phyloP scores from a whole-genome alignment of 2,329 filamentous ascomycete species.

The Acarospora socialis region DNA sequence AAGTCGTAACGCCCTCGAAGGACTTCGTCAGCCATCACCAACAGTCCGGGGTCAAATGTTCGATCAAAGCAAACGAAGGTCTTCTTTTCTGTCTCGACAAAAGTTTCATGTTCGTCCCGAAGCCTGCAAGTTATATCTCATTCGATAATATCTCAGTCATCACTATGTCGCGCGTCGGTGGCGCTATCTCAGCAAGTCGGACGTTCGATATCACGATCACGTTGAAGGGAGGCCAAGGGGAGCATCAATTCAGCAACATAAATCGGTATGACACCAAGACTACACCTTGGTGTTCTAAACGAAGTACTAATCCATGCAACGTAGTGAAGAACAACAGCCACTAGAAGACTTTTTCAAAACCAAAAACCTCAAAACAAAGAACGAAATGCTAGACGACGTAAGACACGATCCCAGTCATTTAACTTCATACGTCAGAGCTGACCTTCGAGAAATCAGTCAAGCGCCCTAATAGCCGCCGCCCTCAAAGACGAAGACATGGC shows the following conservation, averaged over 20 bases:
- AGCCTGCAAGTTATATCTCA: slow-evolving; percentile 91
- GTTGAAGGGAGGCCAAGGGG: slow-evolving; percentile 72
- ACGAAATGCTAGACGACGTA: slow-evolving; percentile 94
- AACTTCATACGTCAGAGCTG: slow-evolving; percentile 16
- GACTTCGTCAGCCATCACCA: slow-evolving; percentile 84
- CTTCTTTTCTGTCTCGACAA: slow-evolving; percentile 96
- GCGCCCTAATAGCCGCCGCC: slow-evolving; percentile 57
- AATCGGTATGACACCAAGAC: slow-evolving; percentile 67
- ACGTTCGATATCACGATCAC: slow-evolving; percentile 95
- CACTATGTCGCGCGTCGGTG: slow-evolving; percentile 90
- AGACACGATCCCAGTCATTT: slow-evolving; percentile 33
- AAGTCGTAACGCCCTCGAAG: slow-evolving; percentile 82
- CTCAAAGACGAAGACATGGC: slow-evolving; percentile 72
- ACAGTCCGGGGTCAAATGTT: slow-evolving; percentile 94
- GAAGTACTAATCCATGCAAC: slow-evolving; percentile 18
- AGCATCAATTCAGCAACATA: slow-evolving; percentile 97
- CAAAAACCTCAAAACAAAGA: slow-evolving; percentile 91
- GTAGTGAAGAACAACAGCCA: slow-evolving; percentile 76
- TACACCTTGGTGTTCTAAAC: neutral
- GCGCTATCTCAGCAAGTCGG: slow-evolving; percentile 80
- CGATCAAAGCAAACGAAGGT: slow-evolving; percentile 98
- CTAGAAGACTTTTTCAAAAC: slow-evolving; percentile 97
- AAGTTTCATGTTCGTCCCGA: slow-evolving; percentile 97
- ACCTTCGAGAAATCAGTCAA: slow-evolving; percentile 34
- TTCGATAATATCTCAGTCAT: slow-evolving; percentile 86